Evolutionary conservation across 2,329 filamentous ascomycete genomes (phyloP).

Genomic region (Torrubiellomyces zombiae): DNA sequence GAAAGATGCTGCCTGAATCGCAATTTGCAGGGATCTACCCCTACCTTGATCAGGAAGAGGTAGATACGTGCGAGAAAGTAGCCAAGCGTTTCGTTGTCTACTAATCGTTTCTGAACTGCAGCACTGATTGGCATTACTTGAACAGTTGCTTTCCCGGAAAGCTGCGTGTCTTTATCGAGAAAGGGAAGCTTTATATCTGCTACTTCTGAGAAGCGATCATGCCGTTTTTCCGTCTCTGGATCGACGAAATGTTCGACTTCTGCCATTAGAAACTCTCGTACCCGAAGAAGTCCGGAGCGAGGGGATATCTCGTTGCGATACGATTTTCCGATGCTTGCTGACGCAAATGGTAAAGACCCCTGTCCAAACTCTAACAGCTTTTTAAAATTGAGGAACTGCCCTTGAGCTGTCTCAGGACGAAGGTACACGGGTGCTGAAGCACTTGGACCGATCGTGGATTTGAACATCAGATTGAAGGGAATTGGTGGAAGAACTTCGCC

Average conservation of each 20-base stretch:
- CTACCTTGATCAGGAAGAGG: slow-evolving; percentile 44
- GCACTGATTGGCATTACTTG: slow-evolving; percentile 65
- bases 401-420: slow-evolving; percentile 90
- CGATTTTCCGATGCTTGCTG: slow-evolving; percentile 91
- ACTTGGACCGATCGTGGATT: slow-evolving; percentile 85
- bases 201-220: slow-evolving; percentile 72
- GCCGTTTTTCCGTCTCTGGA: slow-evolving; percentile 86
- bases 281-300: slow-evolving; percentile 73
- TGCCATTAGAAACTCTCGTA: slow-evolving; percentile 96
- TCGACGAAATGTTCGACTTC: slow-evolving; percentile 99
- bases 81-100: slow-evolving; percentile 54
- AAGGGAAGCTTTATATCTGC: slow-evolving; percentile 70
- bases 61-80: slow-evolving; percentile 53
- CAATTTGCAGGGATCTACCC: slow-evolving; percentile 43
- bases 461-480: slow-evolving; percentile 97
- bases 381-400: slow-evolving; percentile 92
- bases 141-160: slow-evolving; percentile 66
- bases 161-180: slow-evolving; percentile 70
- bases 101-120: slow-evolving; percentile 41
- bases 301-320: slow-evolving; percentile 98
- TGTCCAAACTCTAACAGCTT: slow-evolving; percentile 96
- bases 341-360: slow-evolving; percentile 89
- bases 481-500: slow-evolving; percentile 65
- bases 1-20: slow-evolving; percentile 56
- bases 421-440: slow-evolving; percentile 74